phyloP scores from a whole-genome alignment of 1,284 basidiomycete species.

The Moniliella sp. region DNA sequence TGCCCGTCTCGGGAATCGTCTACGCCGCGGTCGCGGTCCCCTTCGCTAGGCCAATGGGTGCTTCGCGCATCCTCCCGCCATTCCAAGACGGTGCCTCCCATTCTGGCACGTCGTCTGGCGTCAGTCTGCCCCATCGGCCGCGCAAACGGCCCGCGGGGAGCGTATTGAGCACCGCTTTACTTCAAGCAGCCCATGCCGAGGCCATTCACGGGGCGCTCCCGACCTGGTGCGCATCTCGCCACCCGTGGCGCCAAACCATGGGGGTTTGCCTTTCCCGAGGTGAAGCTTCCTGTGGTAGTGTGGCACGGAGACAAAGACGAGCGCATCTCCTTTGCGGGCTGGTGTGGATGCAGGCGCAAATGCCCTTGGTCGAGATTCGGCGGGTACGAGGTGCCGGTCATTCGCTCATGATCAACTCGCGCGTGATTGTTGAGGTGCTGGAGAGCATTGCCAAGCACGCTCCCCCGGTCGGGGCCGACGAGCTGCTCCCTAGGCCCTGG shows the following conservation, averaged over 20 bases:
- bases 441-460: too few species aligned
- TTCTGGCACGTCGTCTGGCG: too few species aligned
- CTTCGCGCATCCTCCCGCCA: too few species aligned
- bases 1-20: too few species aligned
- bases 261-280: slow-evolving; percentile 43
- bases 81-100: too few species aligned
- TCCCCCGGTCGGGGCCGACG: too few species aligned
- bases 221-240: slow-evolving; percentile 73
- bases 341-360: slow-evolving; percentile 64
- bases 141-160: too few species aligned
- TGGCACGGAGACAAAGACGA: slow-evolving; percentile 89
- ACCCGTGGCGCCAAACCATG: slow-evolving; percentile 63
- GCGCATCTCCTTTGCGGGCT: slow-evolving; percentile 64
- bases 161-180: slow-evolving; percentile 46
- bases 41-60: too few species aligned
- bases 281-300: slow-evolving; percentile 56
- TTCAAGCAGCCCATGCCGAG: slow-evolving; percentile 82
- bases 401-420: slow-evolving; percentile 57
- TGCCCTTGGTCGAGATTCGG: slow-evolving; percentile 57
- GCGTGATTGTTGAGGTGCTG: slow-evolving; percentile 17
- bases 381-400: slow-evolving; percentile 73
- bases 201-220: slow-evolving; percentile 69
- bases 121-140: too few species aligned
- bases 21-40: too few species aligned
- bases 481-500: too few species aligned